Percentiles rank a stretch among this genome's conserved stretches.
These are phyloP conservation scores for Fusarium burgessii DNA, from an alignment of 2,329 filamentous ascomycete species.

Conservation along the genomic window DNA sequence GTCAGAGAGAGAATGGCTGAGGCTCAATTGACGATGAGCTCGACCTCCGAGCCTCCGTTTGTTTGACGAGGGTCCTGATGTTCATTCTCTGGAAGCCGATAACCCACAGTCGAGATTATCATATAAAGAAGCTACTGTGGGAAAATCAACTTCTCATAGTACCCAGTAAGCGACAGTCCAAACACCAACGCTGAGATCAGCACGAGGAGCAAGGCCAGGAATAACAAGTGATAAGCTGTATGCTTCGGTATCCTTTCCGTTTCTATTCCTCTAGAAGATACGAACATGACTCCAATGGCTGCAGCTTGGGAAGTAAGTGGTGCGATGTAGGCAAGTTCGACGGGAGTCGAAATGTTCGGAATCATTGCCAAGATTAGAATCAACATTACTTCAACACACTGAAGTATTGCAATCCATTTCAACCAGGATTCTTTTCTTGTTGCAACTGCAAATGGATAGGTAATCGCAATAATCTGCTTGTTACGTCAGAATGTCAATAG, in stretches of 20 bases:
- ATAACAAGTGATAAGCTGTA: not conserved
- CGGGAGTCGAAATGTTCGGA: not conserved
- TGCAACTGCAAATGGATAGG: not conserved
- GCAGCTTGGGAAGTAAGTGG: constrained; percentile 1
- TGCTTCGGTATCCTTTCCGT: not conserved
- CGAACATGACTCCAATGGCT: not conserved
- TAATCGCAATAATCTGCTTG: not conserved
- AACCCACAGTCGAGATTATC: not conserved
- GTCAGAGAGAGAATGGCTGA: not conserved
- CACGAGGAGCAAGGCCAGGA: not conserved
- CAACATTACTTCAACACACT: not conserved
- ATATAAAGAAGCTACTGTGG: not conserved
- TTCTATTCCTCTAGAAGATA: not conserved
- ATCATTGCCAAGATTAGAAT: not conserved
- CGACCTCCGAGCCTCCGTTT: not conserved
- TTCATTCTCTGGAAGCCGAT: not conserved
- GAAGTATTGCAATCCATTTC: not conserved
- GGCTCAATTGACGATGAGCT: not conserved
- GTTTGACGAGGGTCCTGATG: not conserved
- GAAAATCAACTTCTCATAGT: not conserved
- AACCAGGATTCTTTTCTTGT: not conserved
- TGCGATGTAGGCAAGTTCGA: not conserved
- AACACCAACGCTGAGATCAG: not conserved
- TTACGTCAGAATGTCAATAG: not conserved
- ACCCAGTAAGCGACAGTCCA: not conserved